Base-by-base conservation (phyloP, 169 alveolate genomes). In the Eimeria falciformis region DNA sequence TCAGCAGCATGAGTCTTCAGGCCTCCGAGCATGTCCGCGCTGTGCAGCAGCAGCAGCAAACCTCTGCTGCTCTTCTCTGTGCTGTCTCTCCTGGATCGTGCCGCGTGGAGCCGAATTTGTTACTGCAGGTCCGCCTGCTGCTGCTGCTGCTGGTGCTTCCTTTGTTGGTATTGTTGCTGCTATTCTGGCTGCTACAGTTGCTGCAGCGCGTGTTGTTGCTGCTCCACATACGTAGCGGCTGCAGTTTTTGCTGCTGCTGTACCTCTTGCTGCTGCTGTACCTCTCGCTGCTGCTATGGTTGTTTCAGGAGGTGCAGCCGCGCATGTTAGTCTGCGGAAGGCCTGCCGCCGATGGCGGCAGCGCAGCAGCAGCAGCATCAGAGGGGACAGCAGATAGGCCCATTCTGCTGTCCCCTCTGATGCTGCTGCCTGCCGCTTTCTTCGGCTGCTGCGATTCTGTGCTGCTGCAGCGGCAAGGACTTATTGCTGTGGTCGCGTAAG, bases 401-500 rank as follows among this genome's bases (percentile, higher is more conserved):
- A 58, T 14, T 14, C 71, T 58, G 21, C 33, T 58, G 71, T 14
- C 71, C 27, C 71, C 71, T n/a, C 25, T 58, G 27, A 58, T 58
- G 71, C 71, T 58, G 33, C 71, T 58, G 71, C 71, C 71, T 7
- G 71, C 71, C 5, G 9, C 71, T 11, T 58, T 58, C 27, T 58
- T 58, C 25, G 11, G 29, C 25, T 14, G 71, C 71, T 58, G 71
- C 71, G 71, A 58, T 21, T 58, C 71, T 9, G 71, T 58, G 71
- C 71, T 58, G 71, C 71, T 58, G 71, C 71, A 58, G 25, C 71
- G 71, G 29, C 71, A 58, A 27, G 71, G 27, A 5, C 71, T 58
- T 27, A 11, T 58, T 14, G 71, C 71, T 21, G 71, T 58, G 11
- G 71, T 27, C 25, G 71, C 71, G 71, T 58, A 21, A 58, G 71